Base-by-base conservation (phyloP, 805 yeast species). In the Ogataea haglerorum region DNA sequence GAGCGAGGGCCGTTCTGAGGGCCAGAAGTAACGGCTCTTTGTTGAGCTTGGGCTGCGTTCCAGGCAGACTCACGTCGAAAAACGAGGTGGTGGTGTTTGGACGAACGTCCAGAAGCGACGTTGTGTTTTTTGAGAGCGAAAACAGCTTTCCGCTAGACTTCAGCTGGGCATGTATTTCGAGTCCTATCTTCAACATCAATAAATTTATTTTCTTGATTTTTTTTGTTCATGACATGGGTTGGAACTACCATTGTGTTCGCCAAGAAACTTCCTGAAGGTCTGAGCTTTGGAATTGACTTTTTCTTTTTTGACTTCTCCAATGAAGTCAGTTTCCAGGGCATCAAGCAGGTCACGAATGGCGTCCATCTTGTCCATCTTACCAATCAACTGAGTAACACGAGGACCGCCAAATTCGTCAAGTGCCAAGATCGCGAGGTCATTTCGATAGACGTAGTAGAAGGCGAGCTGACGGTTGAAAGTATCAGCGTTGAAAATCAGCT, bases 101-200 rank as follows among this genome's bases (percentile, higher is more conserved):
- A 3, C 47, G 40, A 1, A 47, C 53, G 6, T 68, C 66, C 32
- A 55, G 62, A 10, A 63, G 62, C 31, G 76, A 69, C 39, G 75
- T 71, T 6, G 72, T 65, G 40, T 70, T 66, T 2, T 63, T 62
- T 2, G 90, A 74, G 2, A 69, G 52, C 3, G 96, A 85, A 51
- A 93, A 93, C 19, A 93, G 75, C 60, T 93, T 93, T 40, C 74
- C 68, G 26, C 63, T 57, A 0, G 97, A 86, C 48, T 76, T 72
- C 40, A 93, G 67, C 61, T 93, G 99, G 1, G 97, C 84, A 60
- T 93, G 99, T 30, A 93, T 85, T 60, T 93, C 99, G 25, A 93
- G 66, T 0, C 99, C 99, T 56, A 96, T 85, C 56, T 80, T 85
- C 48, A 91, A 43, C 41, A 38, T 38, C 9, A 5, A 37, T 27